Evolutionary conservation across 2,329 filamentous ascomycete species (phyloP), one percentile per base, ranked within the genome.

Genomic region (Biscogniauxia marginata): DNA sequence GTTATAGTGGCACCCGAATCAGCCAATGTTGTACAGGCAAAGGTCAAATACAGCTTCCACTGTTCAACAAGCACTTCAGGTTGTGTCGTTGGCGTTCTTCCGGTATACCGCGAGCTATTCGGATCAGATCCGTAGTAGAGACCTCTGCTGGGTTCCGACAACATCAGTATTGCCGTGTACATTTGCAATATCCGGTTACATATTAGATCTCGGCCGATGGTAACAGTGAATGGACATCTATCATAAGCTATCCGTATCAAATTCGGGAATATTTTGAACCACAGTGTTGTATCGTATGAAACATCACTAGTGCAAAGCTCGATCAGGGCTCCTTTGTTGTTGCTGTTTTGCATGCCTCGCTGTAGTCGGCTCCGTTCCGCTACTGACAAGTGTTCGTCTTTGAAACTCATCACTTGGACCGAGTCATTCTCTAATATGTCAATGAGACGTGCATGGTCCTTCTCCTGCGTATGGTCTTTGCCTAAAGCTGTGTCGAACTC

Each of bases 181-280:
- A 98, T 96, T 72, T 97, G 92, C 25, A 96, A 79, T 49, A 98
- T 87, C 55, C 95, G 86, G 62, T 93, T 92, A 74, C 93, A 98
- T 46, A 99, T 90, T 56, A 97, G 84, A 68, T 98, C 93, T 57
- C 96, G 85, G 22, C 91, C 92, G 49, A 98, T 84, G 0, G 91
- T 93, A 30, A 98, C 90, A 2, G 93, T 92, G 66, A 96, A 93
- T 0, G 91, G 90, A 66, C 93, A 99, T 57, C 89, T 89, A 63
- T 97, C 91, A 67, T 91, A 96, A 56, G 92, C 91, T 63, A 96
- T 88, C 9, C 91, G 86, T 55, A 99, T 90, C 25, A 99, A 81
- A 67, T 97, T 98, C 3, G 95, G 96, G 67, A 99, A 99, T 18
- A 98, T 88, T 69, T 98, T 99, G 75, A 95, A 96, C 95, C 95